A percentile compares a stretch with the other conserved stretches of the same genome.
Conservation (phyloP, 2,329 filamentous ascomycete species). For the Aspergillus fumigatus region DNA sequence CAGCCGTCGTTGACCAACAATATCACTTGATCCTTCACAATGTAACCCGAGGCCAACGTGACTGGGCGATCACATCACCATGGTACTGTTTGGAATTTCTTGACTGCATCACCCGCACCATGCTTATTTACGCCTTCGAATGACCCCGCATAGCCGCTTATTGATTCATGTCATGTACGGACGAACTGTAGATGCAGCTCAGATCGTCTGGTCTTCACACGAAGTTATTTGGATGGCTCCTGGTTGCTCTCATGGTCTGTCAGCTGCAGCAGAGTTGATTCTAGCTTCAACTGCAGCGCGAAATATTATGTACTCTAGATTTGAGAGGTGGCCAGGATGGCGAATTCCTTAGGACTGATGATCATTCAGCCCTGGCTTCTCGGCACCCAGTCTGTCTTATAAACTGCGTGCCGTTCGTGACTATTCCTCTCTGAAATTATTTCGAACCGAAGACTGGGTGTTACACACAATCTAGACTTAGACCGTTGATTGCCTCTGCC, state of each 20-base stretch:
- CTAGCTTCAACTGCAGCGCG: neutral
- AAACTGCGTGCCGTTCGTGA: neutral
- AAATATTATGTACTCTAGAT: neutral
- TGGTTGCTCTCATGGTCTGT: neutral
- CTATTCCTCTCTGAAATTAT: too few relatives aligned
- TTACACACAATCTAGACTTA: neutral
- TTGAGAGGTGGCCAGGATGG: neutral
- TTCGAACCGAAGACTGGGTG: neutral
- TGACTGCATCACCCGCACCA: neutral
- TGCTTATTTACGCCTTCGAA: neutral
- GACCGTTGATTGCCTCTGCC: neutral
- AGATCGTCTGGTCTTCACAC: neutral
- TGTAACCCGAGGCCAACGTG: neutral
- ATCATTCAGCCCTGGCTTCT: neutral
- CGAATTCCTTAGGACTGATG: neutral
- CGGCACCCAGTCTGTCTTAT: neutral
- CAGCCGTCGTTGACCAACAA: neutral
- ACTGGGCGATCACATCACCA: neutral
- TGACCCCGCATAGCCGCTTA: neutral
- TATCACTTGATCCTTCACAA: neutral
- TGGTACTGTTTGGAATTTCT: neutral
- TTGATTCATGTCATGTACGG: neutral
- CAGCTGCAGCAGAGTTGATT: neutral
- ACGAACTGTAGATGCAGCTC: neutral
- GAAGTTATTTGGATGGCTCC: neutral